A percentile compares a stretch with the other conserved stretches of the same genome.
phyloP scores from a whole-genome alignment of 768 basidiomycete genomes.

The Dioszegia crocea region DNA sequence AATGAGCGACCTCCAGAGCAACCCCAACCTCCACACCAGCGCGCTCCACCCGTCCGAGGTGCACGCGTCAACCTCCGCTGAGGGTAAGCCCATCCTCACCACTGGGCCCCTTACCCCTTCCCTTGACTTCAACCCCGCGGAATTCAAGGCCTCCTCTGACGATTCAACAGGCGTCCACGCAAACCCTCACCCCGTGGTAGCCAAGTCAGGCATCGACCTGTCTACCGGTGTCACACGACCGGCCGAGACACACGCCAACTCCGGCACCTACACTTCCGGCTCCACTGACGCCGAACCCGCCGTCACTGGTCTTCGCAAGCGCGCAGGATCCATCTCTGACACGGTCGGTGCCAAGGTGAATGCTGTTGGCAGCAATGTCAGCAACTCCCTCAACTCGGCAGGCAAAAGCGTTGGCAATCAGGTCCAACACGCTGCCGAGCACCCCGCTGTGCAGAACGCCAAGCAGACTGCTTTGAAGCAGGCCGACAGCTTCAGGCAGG shows the following conservation, averaged over 20 bases:
- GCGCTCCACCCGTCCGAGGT: conserved; percentile 8
- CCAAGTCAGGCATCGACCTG: conserved; percentile 10
- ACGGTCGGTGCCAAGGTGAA: conserved; percentile 9
- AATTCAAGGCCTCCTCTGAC: not conserved
- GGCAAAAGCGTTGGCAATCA: conserved; percentile 8
- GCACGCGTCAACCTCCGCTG: not conserved
- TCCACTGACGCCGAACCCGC: not conserved
- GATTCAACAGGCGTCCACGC: not conserved
- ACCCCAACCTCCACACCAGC: conserved; percentile 1
- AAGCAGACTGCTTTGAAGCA: conserved; percentile 27
- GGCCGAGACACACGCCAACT: conserved; percentile 50
- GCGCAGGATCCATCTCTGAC: conserved; percentile 1
- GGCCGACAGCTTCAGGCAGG: conserved; percentile 25
- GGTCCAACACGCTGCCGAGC: conserved; percentile 27
- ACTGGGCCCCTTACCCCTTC: conserved; percentile 6
- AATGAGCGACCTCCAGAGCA: not conserved
- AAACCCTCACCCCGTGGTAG: conserved; percentile 7
- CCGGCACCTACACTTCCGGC: not conserved
- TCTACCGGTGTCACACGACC: conserved; percentile 32
- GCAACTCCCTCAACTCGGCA: conserved; percentile 17
- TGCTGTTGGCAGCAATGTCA: conserved; percentile 17
- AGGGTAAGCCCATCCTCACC: not conserved
- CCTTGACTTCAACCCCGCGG: conserved; percentile 4
- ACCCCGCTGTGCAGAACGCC: conserved; percentile 35
- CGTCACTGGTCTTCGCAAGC: conserved; percentile 7